phyloP scores from a whole-genome alignment of 2,329 filamentous ascomycete genomes.

The Aspergillus tanneri region DNA sequence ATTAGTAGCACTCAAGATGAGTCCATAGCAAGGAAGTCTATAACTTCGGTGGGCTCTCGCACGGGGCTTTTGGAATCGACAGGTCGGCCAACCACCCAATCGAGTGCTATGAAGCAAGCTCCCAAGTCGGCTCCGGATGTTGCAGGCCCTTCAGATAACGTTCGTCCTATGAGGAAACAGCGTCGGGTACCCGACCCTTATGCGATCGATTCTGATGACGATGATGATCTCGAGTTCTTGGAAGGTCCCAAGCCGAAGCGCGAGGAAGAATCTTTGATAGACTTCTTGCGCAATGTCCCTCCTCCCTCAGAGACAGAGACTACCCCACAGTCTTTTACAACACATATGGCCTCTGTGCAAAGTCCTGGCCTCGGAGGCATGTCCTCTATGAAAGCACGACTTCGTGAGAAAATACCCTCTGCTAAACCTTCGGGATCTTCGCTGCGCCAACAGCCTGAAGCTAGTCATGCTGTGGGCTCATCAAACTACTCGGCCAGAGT shows the following conservation, averaged over 20 bases:
- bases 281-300: slow-evolving; percentile 49
- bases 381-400: slow-evolving; percentile 36
- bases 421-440: slow-evolving; percentile 36
- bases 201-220: slow-evolving; percentile 73
- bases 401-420: slow-evolving; percentile 32
- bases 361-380: slow-evolving; percentile 16
- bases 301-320: slow-evolving; percentile 37
- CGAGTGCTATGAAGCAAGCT: slow-evolving; percentile 19
- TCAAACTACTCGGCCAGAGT: slow-evolving; percentile 42
- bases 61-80: slow-evolving; percentile 62
- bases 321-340: slow-evolving; percentile 31
- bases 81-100: slow-evolving; percentile 29
- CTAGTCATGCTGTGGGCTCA: slow-evolving; percentile 28
- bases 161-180: slow-evolving; percentile 70
- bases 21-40: slow-evolving; percentile 50
- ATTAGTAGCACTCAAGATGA: slow-evolving; percentile 50
- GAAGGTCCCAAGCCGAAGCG: slow-evolving; percentile 38
- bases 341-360: slow-evolving; percentile 22
- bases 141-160: slow-evolving; percentile 28
- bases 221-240: slow-evolving; percentile 62
- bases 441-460: slow-evolving; percentile 35
- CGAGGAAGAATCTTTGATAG: slow-evolving; percentile 49
- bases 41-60: slow-evolving; percentile 68
- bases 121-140: slow-evolving; percentile 5
- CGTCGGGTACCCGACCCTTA: slow-evolving; percentile 84